These are phyloP conservation scores for Aspergillus bertholletiae DNA, from an alignment of 495 filamentous ascomycete species.

Conservation along the genomic window DNA sequence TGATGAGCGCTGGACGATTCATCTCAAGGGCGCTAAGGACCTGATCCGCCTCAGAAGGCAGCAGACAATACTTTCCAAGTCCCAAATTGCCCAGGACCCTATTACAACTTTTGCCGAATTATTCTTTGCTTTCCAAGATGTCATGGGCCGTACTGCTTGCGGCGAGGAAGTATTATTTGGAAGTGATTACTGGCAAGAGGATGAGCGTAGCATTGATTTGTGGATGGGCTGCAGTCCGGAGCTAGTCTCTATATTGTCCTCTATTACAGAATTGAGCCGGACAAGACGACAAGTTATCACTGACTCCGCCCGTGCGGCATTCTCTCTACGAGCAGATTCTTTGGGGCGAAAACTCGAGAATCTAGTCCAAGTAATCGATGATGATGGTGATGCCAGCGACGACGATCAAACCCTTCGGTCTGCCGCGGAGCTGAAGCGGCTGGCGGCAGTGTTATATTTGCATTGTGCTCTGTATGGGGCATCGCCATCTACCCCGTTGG, in stretches of 20 bases:
- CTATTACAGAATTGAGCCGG: conserved; percentile 41
- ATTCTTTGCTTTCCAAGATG: conserved; percentile 48
- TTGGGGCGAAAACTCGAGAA: conserved; percentile 28
- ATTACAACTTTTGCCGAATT: conserved; percentile 38
- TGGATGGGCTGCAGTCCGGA: conserved; percentile 49
- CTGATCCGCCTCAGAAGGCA: conserved; percentile 36
- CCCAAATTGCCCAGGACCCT: conserved; percentile 17
- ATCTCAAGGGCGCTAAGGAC: conserved; percentile 42
- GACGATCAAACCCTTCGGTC: conserved; percentile 27
- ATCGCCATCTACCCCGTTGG: conserved; percentile 32
- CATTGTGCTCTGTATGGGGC: conserved; percentile 41
- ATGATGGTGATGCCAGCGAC: too few relatives aligned
- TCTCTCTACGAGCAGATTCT: conserved; percentile 27
- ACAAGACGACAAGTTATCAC: conserved; percentile 26
- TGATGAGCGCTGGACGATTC: conserved; percentile 41
- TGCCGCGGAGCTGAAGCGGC: conserved; percentile 40
- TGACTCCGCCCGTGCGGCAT: conserved; percentile 18
- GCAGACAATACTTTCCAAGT: conserved; percentile 12
- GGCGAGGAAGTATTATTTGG: conserved; percentile 38
- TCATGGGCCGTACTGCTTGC: conserved; percentile 47
- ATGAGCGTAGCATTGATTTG: conserved; percentile 32
- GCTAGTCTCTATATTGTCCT: conserved; percentile 36
- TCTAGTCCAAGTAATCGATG: conserved; percentile 34
- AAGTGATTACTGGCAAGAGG: conserved; percentile 39
- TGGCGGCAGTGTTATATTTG: conserved; percentile 39